Percentiles rank a stretch among this genome's conserved stretches.
phyloP scores from a whole-genome alignment of 495 filamentous ascomycete genomes.

The Penicillium tannophilum region DNA sequence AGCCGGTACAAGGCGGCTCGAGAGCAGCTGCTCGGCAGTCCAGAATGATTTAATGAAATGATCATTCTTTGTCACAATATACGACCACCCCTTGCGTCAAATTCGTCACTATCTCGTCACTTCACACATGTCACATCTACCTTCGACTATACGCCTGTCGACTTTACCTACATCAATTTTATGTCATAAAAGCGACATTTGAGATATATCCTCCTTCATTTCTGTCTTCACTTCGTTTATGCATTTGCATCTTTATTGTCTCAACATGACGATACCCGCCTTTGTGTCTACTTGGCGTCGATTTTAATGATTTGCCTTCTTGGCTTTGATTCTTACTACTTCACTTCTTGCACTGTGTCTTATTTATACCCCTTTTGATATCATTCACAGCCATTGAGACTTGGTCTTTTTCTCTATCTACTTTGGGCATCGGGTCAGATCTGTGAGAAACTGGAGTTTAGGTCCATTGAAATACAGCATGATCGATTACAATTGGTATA shows the following conservation, averaged over 20 bases:
- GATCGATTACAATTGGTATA: neutral
- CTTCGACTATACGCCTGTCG: constrained; percentile 4
- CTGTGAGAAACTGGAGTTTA: neutral
- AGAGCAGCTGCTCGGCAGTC: constrained; percentile 19
- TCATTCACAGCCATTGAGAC: neutral
- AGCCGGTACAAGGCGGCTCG: neutral
- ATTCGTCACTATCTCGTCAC: neutral
- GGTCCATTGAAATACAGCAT: neutral
- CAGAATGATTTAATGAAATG: constrained; percentile 18
- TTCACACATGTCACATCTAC: constrained; percentile 5
- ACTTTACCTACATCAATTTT: neutral
- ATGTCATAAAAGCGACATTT: neutral
- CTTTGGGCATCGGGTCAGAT: neutral
- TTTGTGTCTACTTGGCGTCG: constrained; percentile 7
- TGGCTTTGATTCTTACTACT: neutral
- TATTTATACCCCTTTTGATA: constrained; percentile 18
- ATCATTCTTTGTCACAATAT: constrained; percentile 3
- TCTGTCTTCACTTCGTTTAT: constrained; percentile 3
- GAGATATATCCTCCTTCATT: constrained; percentile 1
- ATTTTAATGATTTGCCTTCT: neutral
- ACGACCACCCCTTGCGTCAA: constrained; percentile 1
- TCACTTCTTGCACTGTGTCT: constrained; percentile 9
- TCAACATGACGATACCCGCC: constrained; percentile 10
- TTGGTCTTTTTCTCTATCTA: neutral
- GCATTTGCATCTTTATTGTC: constrained; percentile 8